Evolutionary conservation across 2,329 filamentous ascomycete species (phyloP), one percentile per base, ranked within the genome.

Genomic region (Colletotrichum noveboracense): DNA sequence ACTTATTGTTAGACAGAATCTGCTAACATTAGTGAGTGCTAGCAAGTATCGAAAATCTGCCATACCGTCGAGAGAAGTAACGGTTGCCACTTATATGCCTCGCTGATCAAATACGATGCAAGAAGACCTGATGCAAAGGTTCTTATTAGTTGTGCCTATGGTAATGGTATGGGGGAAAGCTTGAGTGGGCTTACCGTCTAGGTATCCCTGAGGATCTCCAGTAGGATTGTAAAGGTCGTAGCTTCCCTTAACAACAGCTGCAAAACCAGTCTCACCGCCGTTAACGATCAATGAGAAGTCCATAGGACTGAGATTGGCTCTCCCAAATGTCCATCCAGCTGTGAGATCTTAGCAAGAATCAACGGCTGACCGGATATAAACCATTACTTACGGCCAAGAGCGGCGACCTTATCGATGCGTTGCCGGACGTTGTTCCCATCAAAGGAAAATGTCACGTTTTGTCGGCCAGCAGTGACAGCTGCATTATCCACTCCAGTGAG

Each of bases 81-180:
- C 7, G 75, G 75, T 5, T 72, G 70, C 48, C 70, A 62, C n/a
- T 77, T 77, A 18, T 67, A 43, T 32, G 71, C 75, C 38, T 74
- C 55, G 56, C 21, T 66, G 16, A 71, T 62, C 12, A 77, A 48
- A 10, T 67, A 74, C 9, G 73, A 72, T 3, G 75, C 58, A 24
- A 74, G 60, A 26, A 48, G 67, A 21, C 60, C 71, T 73, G 67
- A 24, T 12, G 36, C 64, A 24, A 56, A 14, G 3, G 0, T 26
- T 56, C 10, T 21, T 4, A 7, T 56, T n/a, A 56, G 2, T 13
- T 34, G 32, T 1, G 6, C 6, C 13, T 34, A 34, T 34, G 6
- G 32, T 1, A 7, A 14, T 34, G 2, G 32, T 3, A 34, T 3
- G 13, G 3, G 32, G 32, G 0, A 34, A 14, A 34, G 32, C 32